Evolutionary conservation across 441 rosid species (phyloP).

Genomic region (Erysimum cheiri): DNA sequence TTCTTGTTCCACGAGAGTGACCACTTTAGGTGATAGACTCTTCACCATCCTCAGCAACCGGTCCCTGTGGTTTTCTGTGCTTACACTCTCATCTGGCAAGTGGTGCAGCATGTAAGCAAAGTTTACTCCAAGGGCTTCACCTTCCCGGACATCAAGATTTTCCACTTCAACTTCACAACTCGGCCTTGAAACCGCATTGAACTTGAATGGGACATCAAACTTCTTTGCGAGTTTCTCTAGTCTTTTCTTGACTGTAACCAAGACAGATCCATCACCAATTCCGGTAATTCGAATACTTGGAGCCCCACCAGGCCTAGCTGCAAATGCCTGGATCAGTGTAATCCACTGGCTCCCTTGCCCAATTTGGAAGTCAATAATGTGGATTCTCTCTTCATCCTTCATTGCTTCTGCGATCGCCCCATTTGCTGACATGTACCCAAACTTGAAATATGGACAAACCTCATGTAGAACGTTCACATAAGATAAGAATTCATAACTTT

Average conservation of each 20-base stretch:
- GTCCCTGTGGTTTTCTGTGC: constrained; percentile 78
- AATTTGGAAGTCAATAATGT: constrained; percentile 87
- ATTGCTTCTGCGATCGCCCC: constrained; percentile 95
- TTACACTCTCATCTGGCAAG: constrained; percentile 86
- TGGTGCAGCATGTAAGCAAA: constrained; percentile 87
- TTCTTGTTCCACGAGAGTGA: constrained; percentile 83
- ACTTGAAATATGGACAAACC: constrained; percentile 89
- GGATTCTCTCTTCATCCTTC: constrained; percentile 69
- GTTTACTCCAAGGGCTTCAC: constrained; percentile 80
- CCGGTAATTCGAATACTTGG: constrained; percentile 86
- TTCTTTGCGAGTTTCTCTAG: constrained; percentile 61
- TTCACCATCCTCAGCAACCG: constrained; percentile 74
- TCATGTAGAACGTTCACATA: constrained; percentile 77
- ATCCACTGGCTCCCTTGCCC: constrained; percentile 88
- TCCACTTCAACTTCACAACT: constrained; percentile 60
- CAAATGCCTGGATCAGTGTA: constrained; percentile 85
- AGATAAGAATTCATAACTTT: constrained; percentile 77
- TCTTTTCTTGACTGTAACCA: constrained; percentile 59
- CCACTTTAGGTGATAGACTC: constrained; percentile 76
- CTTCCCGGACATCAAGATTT: constrained; percentile 68
- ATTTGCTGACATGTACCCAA: constrained; percentile 94
- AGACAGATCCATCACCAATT: constrained; percentile 67
- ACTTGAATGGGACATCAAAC: constrained; percentile 70
- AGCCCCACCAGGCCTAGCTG: constrained; percentile 75
- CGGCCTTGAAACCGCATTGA: constrained; percentile 62